phyloP scores from a whole-genome alignment of 2,329 filamentous ascomycete species.

The Diplocarpon mali region DNA sequence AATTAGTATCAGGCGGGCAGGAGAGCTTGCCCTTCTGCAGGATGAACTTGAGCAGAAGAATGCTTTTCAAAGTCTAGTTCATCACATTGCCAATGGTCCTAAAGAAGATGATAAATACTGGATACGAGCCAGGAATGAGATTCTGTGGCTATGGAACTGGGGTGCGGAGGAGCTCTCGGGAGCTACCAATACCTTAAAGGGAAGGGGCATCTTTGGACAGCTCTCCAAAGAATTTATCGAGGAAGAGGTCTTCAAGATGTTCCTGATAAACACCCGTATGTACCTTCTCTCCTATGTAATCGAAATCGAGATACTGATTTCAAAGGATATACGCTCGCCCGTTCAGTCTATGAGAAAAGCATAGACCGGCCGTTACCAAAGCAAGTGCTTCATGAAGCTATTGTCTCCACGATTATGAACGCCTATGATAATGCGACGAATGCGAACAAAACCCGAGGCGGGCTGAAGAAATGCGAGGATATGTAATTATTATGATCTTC shows the following conservation, averaged over 20 bases:
- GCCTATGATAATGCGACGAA: conserved; percentile 77
- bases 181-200: conserved; percentile 28
- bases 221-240: conserved; percentile 54
- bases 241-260: conserved; percentile 56
- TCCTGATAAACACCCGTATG: conserved; percentile 52
- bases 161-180: conserved; percentile 38
- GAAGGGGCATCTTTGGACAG: conserved; percentile 43
- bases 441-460: conserved; percentile 64
- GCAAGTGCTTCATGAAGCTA: conserved; percentile 44
- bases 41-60: conserved; percentile 53
- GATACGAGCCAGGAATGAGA: conserved; percentile 47
- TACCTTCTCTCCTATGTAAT: conserved; percentile 7
- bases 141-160: conserved; percentile 69
- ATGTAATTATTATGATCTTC: conserved; percentile 40
- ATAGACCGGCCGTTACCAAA: conserved; percentile 37
- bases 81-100: conserved; percentile 30
- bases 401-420: conserved; percentile 53
- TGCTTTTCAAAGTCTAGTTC: conserved; percentile 39
- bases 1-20: conserved; percentile 41
- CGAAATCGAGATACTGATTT: conserved; percentile 4
- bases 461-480: conserved; percentile 66
- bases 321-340: conserved; percentile 50
- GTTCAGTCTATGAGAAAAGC: conserved; percentile 47
- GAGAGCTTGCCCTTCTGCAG: conserved; percentile 53
- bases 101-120: conserved; percentile 55